phyloP scores from a whole-genome alignment of 2,329 filamentous ascomycete species.

The Scedosporium boydii region DNA sequence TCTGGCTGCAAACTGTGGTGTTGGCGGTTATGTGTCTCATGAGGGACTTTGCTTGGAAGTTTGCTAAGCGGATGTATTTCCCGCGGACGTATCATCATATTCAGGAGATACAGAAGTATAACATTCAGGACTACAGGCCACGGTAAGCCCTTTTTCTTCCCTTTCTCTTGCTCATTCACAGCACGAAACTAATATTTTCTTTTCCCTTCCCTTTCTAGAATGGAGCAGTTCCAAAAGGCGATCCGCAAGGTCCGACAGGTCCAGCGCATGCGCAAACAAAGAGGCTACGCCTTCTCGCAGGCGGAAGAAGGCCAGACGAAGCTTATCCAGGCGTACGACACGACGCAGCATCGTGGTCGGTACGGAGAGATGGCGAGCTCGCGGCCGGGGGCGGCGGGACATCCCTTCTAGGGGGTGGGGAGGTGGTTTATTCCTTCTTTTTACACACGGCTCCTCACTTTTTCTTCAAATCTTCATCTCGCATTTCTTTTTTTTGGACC shows the following conservation, averaged over 20 bases:
- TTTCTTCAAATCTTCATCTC: neutral
- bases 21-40: constrained; percentile 74
- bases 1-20: constrained; percentile 83
- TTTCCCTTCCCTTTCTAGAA: constrained; percentile 41
- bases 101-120: constrained; percentile 99
- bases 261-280: constrained; percentile 97
- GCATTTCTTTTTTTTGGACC: neutral
- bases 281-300: constrained; percentile 95
- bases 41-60: constrained; percentile 94
- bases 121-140: constrained; percentile 96
- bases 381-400: constrained; percentile 11
- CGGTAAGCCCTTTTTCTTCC: constrained; percentile 47
- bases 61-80: constrained; percentile 92
- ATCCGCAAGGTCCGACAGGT: constrained; percentile 98
- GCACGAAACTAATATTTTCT: constrained; percentile 10
- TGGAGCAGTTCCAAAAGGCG: constrained; percentile 99
- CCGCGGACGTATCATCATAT: constrained; percentile 96
- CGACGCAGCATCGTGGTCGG: constrained; percentile 78
- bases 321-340: constrained; percentile 95
- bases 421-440: neutral
- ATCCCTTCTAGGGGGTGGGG: neutral
- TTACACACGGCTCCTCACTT: constrained; percentile 3
- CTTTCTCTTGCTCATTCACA: neutral
- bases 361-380: constrained; percentile 85
- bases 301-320: constrained; percentile 94